Percentiles rank a stretch among this genome's conserved stretches.
phyloP scores from a whole-genome alignment of 202 grass and related monocot genomes.

The Panicum hallii region DNA sequence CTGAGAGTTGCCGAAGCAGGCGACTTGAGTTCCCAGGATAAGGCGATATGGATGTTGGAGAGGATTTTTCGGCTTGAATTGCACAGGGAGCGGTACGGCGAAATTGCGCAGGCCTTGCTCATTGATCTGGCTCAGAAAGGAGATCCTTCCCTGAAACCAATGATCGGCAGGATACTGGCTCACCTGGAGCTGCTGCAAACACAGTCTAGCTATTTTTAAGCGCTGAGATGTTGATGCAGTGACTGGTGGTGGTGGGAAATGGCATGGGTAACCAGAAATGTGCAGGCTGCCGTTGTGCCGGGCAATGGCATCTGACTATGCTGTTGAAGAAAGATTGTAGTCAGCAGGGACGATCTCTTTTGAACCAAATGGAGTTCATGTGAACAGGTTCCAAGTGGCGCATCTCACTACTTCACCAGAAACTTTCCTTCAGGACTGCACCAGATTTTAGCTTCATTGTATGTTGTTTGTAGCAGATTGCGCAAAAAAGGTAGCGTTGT shows the following conservation, averaged over 20 bases:
- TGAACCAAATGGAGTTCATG: not conserved
- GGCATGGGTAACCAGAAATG: not conserved
- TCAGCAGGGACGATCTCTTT: not conserved
- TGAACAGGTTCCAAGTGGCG: not conserved
- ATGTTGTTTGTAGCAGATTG: not conserved
- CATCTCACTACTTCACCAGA: not conserved
- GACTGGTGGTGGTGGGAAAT: not conserved
- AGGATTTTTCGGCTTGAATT: conserved; percentile 68
- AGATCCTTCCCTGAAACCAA: conserved; percentile 64
- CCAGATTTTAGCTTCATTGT: not conserved
- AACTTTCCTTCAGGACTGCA: not conserved
- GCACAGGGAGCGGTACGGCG: conserved; percentile 62
- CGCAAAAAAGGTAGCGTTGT: not conserved
- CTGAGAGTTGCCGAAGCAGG: conserved; percentile 67
- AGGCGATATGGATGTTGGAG: conserved; percentile 88
- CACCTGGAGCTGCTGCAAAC: conserved; percentile 84
- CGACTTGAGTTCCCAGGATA: conserved; percentile 64
- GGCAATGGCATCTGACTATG: not conserved
- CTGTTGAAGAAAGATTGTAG: not conserved
- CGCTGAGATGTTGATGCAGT: not conserved
- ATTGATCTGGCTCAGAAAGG: conserved; percentile 85
- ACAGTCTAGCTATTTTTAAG: conserved; percentile 87
- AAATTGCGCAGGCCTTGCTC: conserved; percentile 65
- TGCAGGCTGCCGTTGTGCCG: not conserved
- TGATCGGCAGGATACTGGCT: conserved; percentile 86